Conservation (phyloP, 192 early-diverging fungal genomes). For the Spinellus fusiger region DNA sequence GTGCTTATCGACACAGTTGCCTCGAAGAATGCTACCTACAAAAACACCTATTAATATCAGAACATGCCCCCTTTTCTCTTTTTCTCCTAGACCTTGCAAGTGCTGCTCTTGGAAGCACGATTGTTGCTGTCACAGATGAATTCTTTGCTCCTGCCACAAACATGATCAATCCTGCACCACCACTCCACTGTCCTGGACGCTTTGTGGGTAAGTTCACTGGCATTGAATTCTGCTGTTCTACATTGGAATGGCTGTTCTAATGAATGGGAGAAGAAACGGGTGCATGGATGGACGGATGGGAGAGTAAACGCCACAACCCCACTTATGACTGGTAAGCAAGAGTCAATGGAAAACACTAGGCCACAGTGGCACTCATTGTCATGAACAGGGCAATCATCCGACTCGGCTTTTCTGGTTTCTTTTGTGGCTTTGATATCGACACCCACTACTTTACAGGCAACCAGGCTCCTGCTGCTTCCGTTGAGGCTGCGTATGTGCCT, state of each 20-base stretch:
- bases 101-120: constrained; percentile 58
- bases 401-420: constrained; percentile 76
- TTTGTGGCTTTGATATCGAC: constrained; percentile 82
- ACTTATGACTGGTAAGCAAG: constrained; percentile 70
- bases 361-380: background rate
- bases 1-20: background rate
- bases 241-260: too few species aligned
- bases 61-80: background rate
- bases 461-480: constrained; percentile 75
- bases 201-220: constrained; percentile 45
- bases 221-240: background rate
- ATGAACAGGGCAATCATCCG: constrained; percentile 59
- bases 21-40: background rate
- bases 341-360: background rate
- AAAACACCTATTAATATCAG: background rate
- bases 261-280: constrained; percentile 54
- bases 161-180: constrained; percentile 66
- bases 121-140: constrained; percentile 82
- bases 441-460: constrained; percentile 93
- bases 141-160: constrained; percentile 87
- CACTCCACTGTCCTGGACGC: constrained; percentile 54
- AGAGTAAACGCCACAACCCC: constrained; percentile 85
- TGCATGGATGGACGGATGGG: constrained; percentile 88
- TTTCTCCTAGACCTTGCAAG: constrained; percentile 69
- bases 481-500: constrained; percentile 63